These are phyloP conservation scores for Sonneratia caseolaris DNA, from an alignment of 345 rosid genomes.

Conservation along the genomic window DNA sequence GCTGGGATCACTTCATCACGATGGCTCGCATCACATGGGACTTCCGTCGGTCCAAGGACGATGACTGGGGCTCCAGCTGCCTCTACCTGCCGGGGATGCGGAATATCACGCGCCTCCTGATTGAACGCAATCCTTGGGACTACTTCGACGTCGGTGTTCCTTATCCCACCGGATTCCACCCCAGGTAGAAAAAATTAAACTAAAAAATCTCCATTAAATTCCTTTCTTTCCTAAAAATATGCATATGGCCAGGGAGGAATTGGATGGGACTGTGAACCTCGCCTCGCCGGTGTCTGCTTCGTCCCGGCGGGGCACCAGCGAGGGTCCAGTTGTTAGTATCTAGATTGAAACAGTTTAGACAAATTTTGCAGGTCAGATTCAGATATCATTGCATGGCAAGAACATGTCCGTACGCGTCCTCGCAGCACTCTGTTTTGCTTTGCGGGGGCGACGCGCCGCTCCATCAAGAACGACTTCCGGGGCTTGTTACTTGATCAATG, in stretches of 20 bases:
- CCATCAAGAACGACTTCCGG: slow-evolving; percentile 63
- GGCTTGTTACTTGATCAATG: slow-evolving; percentile 61
- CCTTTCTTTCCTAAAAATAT: no score
- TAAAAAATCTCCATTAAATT: neutral
- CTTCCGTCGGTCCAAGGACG: slow-evolving; percentile 62
- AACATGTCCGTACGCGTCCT: slow-evolving; percentile 41
- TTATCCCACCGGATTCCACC: slow-evolving; percentile 99
- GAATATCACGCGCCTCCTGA: slow-evolving; percentile 83
- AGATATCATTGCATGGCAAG: slow-evolving; percentile 75
- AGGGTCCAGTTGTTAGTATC: no score
- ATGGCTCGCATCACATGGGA: slow-evolving; percentile 99
- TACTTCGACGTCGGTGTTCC: slow-evolving; percentile 90
- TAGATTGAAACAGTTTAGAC: neutral
- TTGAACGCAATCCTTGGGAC: slow-evolving; percentile 98
- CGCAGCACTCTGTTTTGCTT: slow-evolving; percentile 73
- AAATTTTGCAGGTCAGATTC: slow-evolving; percentile 29
- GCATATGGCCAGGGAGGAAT: no score
- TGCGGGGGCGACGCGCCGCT: slow-evolving; percentile 70
- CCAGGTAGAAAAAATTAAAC: slow-evolving; percentile 10
- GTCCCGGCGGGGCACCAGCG: no score
- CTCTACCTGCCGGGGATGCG: slow-evolving; percentile 70
- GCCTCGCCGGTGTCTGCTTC: no score
- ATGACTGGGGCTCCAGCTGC: slow-evolving; percentile 94
- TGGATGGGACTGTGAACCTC: no score
- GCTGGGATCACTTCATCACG: slow-evolving; percentile 90